Evolutionary conservation across 495 filamentous ascomycete species (phyloP).

Genomic region (Aspergillus panamensis): DNA sequence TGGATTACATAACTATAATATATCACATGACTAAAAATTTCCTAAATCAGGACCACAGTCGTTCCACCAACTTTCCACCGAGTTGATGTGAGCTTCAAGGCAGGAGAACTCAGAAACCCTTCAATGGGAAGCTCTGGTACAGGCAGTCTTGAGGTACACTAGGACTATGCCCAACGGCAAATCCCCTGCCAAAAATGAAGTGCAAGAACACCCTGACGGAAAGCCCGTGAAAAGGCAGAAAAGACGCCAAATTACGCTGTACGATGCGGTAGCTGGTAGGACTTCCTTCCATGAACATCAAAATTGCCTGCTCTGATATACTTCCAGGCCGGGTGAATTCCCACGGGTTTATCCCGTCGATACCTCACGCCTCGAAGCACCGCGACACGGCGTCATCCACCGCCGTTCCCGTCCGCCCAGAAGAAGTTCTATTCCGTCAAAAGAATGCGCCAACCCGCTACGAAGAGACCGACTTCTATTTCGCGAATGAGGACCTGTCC

Average conservation of each 20-base stretch:
- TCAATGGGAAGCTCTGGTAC: not conserved
- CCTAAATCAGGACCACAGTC: no score
- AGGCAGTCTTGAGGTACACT: not conserved
- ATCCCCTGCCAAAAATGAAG: not conserved
- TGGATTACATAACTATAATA: no score
- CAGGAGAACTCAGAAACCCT: not conserved
- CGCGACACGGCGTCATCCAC: conserved; percentile 53
- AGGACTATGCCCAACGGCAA: conserved; percentile 1
- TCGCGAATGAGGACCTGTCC: conserved; percentile 51
- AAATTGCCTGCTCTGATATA: not conserved
- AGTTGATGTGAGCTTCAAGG: no score
- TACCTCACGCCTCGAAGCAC: conserved; percentile 37
- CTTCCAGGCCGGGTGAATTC: conserved; percentile 49
- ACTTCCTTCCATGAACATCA: not conserved
- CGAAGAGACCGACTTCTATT: conserved; percentile 70
- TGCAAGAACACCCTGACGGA: not conserved
- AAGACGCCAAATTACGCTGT: not conserved
- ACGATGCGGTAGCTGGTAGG: conserved; percentile 1
- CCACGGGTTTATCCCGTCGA: conserved; percentile 39
- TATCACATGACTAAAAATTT: no score
- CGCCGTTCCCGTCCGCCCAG: conserved; percentile 56
- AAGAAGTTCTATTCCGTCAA: conserved; percentile 70
- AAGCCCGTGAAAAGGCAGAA: not conserved
- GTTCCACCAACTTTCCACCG: no score
- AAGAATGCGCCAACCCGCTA: conserved; percentile 59